A percentile compares a stretch with the other conserved stretches of the same genome.
phyloP scores from a whole-genome alignment of 371 early-diverging fungal genomes.

The Mucor racemosus region DNA sequence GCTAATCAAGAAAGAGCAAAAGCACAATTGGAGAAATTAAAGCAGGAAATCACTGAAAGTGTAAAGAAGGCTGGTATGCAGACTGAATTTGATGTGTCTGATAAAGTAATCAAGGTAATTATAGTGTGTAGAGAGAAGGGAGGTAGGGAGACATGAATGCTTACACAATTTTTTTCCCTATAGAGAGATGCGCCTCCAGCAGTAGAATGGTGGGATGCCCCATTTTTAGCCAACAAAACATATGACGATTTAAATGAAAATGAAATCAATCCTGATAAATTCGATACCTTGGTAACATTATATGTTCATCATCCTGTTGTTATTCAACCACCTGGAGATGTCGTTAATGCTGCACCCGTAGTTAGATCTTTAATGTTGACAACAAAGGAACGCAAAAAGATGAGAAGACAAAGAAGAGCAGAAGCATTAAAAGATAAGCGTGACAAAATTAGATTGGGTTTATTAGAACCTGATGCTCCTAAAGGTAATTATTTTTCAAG shows the following conservation, averaged over 20 bases:
- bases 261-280: slow-evolving; percentile 40
- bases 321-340: slow-evolving; percentile 81
- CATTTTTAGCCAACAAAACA: slow-evolving; percentile 72
- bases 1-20: slow-evolving; percentile 84
- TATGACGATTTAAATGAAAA: slow-evolving; percentile 66
- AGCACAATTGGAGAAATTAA: slow-evolving; percentile 82
- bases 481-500: slow-evolving; percentile 52
- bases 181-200: slow-evolving; percentile 77
- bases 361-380: slow-evolving; percentile 88
- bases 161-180: not conserved
- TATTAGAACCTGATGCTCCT: slow-evolving; percentile 92
- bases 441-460: slow-evolving; percentile 92
- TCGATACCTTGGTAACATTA: slow-evolving; percentile 71
- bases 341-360: slow-evolving; percentile 48
- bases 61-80: slow-evolving; percentile 87
- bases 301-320: slow-evolving; percentile 94
- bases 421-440: slow-evolving; percentile 92
- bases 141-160: too few species aligned
- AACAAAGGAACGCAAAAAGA: slow-evolving; percentile 90
- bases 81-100: slow-evolving; percentile 78
- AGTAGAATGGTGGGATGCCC: slow-evolving; percentile 97
- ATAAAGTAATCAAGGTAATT: slow-evolving; percentile 70
- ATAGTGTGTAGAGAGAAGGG: too few species aligned
- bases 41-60: slow-evolving; percentile 81
- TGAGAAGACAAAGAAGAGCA: slow-evolving; percentile 85